phyloP scores from a whole-genome alignment of 805 yeast species.

The Candida manassasensis region DNA sequence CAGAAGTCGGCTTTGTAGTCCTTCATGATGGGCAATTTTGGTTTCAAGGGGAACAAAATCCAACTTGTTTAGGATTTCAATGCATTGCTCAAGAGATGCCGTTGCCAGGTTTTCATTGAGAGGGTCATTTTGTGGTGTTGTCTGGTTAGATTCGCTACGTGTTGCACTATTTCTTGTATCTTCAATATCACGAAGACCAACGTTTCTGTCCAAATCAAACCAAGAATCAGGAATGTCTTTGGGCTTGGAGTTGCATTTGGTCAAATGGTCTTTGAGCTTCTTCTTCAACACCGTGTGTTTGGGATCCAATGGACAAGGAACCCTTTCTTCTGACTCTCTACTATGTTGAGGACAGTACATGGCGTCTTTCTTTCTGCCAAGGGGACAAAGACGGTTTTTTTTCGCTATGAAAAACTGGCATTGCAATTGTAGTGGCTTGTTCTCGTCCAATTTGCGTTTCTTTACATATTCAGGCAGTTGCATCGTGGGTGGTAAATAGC shows the following conservation, averaged over 20 bases:
- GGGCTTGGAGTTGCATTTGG: constrained; percentile 52
- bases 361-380: constrained; percentile 49
- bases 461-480: constrained; percentile 4
- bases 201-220: constrained; percentile 48
- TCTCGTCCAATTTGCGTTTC: constrained; percentile 8
- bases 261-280: constrained; percentile 51
- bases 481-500: constrained; percentile 5
- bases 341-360: constrained; percentile 63
- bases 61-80: constrained; percentile 13
- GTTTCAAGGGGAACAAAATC: constrained; percentile 15
- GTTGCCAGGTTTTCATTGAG: no score
- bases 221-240: constrained; percentile 41
- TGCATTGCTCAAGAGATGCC: no score
- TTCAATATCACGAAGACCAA: constrained; percentile 6
- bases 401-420: constrained; percentile 47
- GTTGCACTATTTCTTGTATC: background rate
- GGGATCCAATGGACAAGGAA: constrained; percentile 75
- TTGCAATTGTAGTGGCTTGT: constrained; percentile 12
- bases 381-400: constrained; percentile 55
- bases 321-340: constrained; percentile 34
- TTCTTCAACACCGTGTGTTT: constrained; percentile 67
- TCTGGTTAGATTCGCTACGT: no score
- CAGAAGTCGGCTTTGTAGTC: constrained; percentile 36
- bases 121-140: no score
- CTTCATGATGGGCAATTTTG: constrained; percentile 20